Evolutionary conservation across 768 basidiomycete species (phyloP).

Genomic region (Neoboletus magnificus): DNA sequence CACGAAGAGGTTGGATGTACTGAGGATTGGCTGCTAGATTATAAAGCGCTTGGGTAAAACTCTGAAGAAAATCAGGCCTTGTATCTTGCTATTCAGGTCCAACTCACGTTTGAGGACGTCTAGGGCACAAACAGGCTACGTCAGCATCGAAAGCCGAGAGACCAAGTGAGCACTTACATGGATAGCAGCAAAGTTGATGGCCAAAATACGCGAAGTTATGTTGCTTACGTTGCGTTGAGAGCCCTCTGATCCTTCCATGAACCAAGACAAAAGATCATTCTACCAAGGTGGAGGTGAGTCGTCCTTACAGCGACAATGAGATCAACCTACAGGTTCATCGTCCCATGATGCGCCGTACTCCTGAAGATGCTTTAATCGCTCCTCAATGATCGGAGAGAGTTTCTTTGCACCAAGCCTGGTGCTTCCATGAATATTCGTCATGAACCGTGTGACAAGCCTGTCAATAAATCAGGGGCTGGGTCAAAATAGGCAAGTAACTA

Average conservation of each 20-base stretch:
- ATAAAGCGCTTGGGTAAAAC: constrained; percentile 8
- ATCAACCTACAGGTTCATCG: neutral
- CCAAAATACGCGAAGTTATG: constrained; percentile 18
- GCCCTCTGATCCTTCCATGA: constrained; percentile 25
- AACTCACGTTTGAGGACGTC: constrained; percentile 12
- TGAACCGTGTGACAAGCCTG: constrained; percentile 1
- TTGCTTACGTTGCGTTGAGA: constrained; percentile 12
- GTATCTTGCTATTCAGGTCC: too few species aligned
- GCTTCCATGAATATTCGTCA: constrained; percentile 2
- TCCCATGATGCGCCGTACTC: neutral
- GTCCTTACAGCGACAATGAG: too few species aligned
- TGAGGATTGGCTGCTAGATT: constrained; percentile 5
- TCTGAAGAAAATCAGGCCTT: neutral
- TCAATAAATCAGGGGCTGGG: neutral
- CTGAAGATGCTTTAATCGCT: neutral
- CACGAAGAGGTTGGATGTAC: constrained; percentile 13
- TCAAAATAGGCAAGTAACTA: neutral
- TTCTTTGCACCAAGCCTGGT: constrained; percentile 7
- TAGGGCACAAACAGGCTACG: neutral
- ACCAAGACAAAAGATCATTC: constrained; percentile 36
- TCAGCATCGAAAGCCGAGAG: neutral
- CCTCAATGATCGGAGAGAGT: constrained; percentile 26
- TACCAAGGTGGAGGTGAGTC: constrained; percentile 2
- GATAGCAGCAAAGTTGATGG: constrained; percentile 22
- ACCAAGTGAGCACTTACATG: constrained; percentile 4